Evolutionary conservation across 306 rosid genomes (phyloP).

Genomic region (Trifolium repens): DNA sequence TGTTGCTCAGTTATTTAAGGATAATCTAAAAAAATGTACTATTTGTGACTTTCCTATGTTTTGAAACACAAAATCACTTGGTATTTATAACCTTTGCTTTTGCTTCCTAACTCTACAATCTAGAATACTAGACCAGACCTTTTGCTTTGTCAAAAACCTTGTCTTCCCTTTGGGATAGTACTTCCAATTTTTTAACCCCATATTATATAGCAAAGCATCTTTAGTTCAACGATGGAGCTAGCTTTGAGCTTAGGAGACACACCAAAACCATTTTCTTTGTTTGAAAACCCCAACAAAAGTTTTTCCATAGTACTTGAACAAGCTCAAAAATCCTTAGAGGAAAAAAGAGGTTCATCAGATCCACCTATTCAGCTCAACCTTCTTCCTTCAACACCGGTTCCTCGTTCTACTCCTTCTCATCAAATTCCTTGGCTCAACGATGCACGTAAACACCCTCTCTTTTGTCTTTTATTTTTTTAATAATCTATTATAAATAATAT

Average conservation of each 20-base stretch:
- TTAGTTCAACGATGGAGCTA: constrained; percentile 59
- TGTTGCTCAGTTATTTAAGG: no score
- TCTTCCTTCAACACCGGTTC: constrained; percentile 79
- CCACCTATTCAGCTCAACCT: constrained; percentile 88
- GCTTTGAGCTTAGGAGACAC: constrained; percentile 83
- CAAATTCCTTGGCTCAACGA: constrained; percentile 81
- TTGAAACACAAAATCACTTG: neutral
- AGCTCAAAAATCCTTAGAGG: constrained; percentile 27
- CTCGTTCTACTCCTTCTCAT: constrained; percentile 47
- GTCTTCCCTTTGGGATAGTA: neutral
- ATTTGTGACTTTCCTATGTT: neutral
- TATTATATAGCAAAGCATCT: neutral
- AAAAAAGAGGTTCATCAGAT: constrained; percentile 54
- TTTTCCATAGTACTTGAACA: constrained; percentile 55
- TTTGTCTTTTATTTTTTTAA: neutral
- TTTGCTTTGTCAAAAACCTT: neutral
- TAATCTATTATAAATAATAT: no score
- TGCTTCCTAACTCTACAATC: neutral
- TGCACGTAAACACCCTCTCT: constrained; percentile 52
- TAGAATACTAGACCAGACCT: neutral
- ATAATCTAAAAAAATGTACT: no score
- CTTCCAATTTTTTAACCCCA: neutral
- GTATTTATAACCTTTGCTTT: constrained; percentile 1
- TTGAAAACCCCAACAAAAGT: constrained; percentile 49
- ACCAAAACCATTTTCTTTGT: constrained; percentile 57